A percentile compares a stretch with the other conserved stretches of the same genome.
Conservation (phyloP, 2,329 filamentous ascomycete species). For the Lecanicillium sp. region DNA sequence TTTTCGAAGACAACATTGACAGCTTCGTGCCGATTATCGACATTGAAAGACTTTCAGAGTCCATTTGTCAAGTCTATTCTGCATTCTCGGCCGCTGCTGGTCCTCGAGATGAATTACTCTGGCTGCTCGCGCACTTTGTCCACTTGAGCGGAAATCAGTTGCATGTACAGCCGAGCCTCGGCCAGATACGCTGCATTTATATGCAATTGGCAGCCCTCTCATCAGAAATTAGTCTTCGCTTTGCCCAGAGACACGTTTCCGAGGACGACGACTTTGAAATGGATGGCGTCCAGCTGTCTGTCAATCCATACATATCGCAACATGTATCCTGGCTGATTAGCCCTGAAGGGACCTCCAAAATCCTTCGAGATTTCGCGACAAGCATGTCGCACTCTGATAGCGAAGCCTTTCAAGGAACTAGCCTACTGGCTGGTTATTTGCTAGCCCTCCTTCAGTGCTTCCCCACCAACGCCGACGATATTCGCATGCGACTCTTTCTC, state of each 20-base stretch:
- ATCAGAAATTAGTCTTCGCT: slow-evolving; percentile 39
- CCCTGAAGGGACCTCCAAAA: slow-evolving; percentile 59
- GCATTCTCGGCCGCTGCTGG: slow-evolving; percentile 15
- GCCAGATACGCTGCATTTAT: slow-evolving; percentile 45
- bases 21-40: slow-evolving; percentile 30
- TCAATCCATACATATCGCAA: slow-evolving; percentile 52
- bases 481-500: slow-evolving; percentile 88
- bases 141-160: slow-evolving; percentile 39
- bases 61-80: slow-evolving; percentile 30
- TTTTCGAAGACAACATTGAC: slow-evolving; percentile 33
- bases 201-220: slow-evolving; percentile 45
- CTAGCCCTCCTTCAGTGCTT: slow-evolving; percentile 82
- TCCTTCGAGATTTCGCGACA: slow-evolving; percentile 25
- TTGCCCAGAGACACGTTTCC: slow-evolving; percentile 16
- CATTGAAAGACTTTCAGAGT: slow-evolving; percentile 30
- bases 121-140: slow-evolving; percentile 61
- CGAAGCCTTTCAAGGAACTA: slow-evolving; percentile 35
- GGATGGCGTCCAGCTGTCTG: slow-evolving; percentile 26
- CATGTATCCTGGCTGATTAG: slow-evolving; percentile 67
- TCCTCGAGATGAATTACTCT: slow-evolving; percentile 42
- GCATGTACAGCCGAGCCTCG: slow-evolving; percentile 25
- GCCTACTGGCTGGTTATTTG: slow-evolving; percentile 76
- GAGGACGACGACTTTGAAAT: slow-evolving; percentile 13
- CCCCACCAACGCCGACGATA: slow-evolving; percentile 72
- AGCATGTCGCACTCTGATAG: slow-evolving; percentile 21